phyloP scores from a whole-genome alignment of 805 yeast genomes.

The Torulaspora maleeae region DNA sequence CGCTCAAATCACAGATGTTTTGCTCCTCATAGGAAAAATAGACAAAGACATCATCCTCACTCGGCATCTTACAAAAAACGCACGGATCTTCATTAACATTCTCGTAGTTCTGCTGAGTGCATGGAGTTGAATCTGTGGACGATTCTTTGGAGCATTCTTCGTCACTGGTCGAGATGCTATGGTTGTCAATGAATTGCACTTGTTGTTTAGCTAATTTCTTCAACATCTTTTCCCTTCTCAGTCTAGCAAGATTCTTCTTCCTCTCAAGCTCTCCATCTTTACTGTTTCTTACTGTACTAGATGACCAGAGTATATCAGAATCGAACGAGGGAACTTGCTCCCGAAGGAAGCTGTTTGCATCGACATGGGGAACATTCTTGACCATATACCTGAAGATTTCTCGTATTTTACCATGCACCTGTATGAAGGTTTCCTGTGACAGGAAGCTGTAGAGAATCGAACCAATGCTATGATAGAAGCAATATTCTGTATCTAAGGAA shows the following conservation, averaged over 20 bases:
- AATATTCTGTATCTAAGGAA: constrained; percentile 38
- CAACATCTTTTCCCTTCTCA: constrained; percentile 63
- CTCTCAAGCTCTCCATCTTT: constrained; percentile 45
- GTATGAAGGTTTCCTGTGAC: constrained; percentile 38
- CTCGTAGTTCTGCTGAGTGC: constrained; percentile 13
- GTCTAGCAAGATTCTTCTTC: constrained; percentile 65
- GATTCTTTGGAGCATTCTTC: constrained; percentile 18
- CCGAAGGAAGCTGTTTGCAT: constrained; percentile 31
- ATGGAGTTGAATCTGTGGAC: constrained; percentile 3
- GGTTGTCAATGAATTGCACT: constrained; percentile 59
- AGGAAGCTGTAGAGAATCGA: constrained; percentile 41
- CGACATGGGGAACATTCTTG: constrained; percentile 30
- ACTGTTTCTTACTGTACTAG: constrained; percentile 24
- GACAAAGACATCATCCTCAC: constrained; percentile 29
- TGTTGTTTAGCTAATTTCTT: constrained; percentile 81
- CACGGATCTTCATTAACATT: constrained; percentile 28
- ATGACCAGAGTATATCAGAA: constrained; percentile 20
- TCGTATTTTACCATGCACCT: constrained; percentile 52
- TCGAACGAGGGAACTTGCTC: constrained; percentile 39
- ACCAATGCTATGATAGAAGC: constrained; percentile 39
- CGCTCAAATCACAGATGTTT: constrained; percentile 22
- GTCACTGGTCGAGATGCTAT: constrained; percentile 31
- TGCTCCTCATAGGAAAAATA: constrained; percentile 32
- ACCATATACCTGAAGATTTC: constrained; percentile 43
- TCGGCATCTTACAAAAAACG: constrained; percentile 32